Conservation (phyloP, 768 basidiomycete species). For the Strobilomyces dryophilus region DNA sequence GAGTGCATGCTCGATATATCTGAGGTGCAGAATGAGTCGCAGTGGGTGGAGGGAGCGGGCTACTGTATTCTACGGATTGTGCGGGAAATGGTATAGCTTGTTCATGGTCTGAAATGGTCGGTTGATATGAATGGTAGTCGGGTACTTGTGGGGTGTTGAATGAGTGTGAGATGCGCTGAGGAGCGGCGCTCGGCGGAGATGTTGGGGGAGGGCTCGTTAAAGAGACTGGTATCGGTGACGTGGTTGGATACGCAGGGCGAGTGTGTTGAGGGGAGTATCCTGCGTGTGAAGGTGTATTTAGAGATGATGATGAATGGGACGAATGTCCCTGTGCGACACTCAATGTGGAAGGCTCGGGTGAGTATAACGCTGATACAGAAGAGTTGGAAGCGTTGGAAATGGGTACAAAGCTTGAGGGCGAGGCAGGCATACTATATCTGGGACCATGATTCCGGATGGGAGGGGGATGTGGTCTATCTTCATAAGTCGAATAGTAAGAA, state of each 20-base stretch:
- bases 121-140: slow-evolving; percentile 24
- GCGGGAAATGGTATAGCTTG: slow-evolving; percentile 22
- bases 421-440: slow-evolving; percentile 61
- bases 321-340: slow-evolving; percentile 40
- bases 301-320: slow-evolving; percentile 25
- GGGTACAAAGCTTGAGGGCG: slow-evolving; percentile 69
- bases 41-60: slow-evolving; percentile 19
- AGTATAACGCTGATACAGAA: slow-evolving; percentile 33
- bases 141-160: slow-evolving; percentile 25
- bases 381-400: slow-evolving; percentile 36
- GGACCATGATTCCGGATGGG: slow-evolving; percentile 44
- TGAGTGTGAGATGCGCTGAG: slow-evolving; percentile 27
- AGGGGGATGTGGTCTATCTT: slow-evolving; percentile 37
- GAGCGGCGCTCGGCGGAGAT: not conserved
- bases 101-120: slow-evolving; percentile 15
- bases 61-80: slow-evolving; percentile 23
- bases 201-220: not conserved
- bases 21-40: slow-evolving; percentile 23
- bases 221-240: slow-evolving; percentile 9
- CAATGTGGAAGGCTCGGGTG: slow-evolving; percentile 30
- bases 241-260: slow-evolving; percentile 11
- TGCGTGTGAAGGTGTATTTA: slow-evolving; percentile 11
- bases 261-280: slow-evolving; percentile 20
- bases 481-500: slow-evolving; percentile 45
- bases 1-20: slow-evolving; percentile 16